phyloP scores from a whole-genome alignment of 208 protist genomes.

The Leishmania arabica region DNA sequence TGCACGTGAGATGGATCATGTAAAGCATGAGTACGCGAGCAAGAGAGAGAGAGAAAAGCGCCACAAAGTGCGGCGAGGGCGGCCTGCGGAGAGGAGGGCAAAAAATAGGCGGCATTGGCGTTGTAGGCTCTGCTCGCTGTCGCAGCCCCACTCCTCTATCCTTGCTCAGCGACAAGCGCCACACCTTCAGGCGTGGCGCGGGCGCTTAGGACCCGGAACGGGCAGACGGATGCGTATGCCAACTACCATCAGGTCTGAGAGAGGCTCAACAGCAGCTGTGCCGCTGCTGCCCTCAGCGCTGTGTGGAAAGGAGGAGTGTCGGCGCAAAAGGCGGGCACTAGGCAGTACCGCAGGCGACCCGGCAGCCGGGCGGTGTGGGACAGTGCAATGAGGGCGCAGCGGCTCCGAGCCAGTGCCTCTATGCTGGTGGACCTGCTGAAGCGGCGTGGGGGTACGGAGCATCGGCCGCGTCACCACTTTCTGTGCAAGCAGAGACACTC shows the following conservation, averaged over 20 bases:
- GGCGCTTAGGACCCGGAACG: not conserved
- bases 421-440: not conserved
- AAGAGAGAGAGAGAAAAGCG: slow-evolving; percentile 10
- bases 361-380: not conserved
- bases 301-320: not conserved
- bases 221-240: slow-evolving; percentile 26
- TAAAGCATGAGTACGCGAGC: slow-evolving; percentile 1
- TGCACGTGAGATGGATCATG: not conserved
- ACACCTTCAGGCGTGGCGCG: slow-evolving; percentile 5
- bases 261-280: not conserved
- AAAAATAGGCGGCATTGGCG: not conserved
- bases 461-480: not conserved
- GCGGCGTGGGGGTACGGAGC: not conserved
- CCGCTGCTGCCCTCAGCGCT: not conserved
- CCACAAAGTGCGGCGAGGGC: not conserved
- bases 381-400: not conserved
- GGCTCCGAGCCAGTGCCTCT: not conserved
- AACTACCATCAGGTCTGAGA: slow-evolving; percentile 18
- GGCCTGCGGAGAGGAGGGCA: not conserved
- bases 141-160: not conserved
- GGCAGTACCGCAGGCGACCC: not conserved
- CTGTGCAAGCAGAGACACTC: not conserved
- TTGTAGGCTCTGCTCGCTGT: not conserved
- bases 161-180: not conserved
- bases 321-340: not conserved